Evolutionary conservation across 2,329 filamentous ascomycete species (phyloP).

Genomic region (Nemania sp.): DNA sequence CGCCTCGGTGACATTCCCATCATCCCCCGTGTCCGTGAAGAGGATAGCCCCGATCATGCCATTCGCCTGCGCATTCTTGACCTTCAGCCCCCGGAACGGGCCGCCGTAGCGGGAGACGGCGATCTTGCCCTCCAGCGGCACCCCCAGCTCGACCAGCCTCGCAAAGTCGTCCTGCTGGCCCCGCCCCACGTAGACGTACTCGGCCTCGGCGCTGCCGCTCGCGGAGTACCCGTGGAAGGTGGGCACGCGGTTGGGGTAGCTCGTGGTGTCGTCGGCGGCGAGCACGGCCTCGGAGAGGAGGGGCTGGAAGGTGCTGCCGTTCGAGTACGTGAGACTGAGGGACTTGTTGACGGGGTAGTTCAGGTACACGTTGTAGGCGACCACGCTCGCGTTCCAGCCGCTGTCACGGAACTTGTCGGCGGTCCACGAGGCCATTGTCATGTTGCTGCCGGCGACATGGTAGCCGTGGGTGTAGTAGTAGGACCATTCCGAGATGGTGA

Average conservation of each 20-base stretch:
- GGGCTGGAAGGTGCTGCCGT: slow-evolving; percentile 70
- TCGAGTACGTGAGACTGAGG: slow-evolving; percentile 55
- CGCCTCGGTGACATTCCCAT: slow-evolving; percentile 78
- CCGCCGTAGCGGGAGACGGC: slow-evolving; percentile 81
- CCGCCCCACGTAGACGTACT: slow-evolving; percentile 82
- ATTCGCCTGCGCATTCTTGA: slow-evolving; percentile 83
- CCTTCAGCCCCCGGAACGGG: slow-evolving; percentile 83
- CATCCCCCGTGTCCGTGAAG: slow-evolving; percentile 80
- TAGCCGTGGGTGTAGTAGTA: slow-evolving; percentile 52
- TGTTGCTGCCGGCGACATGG: slow-evolving; percentile 49
- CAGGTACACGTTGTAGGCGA: slow-evolving; percentile 49
- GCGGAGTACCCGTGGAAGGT: slow-evolving; percentile 89
- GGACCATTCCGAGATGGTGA: slow-evolving; percentile 50
- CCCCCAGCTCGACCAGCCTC: slow-evolving; percentile 74
- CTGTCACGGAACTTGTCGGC: slow-evolving; percentile 48
- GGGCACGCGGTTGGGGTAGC: slow-evolving; percentile 75
- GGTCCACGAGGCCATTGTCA: slow-evolving; percentile 51
- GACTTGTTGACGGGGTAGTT: slow-evolving; percentile 69
- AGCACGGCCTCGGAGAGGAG: slow-evolving; percentile 79
- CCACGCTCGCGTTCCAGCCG: slow-evolving; percentile 48
- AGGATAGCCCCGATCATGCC: slow-evolving; percentile 79
- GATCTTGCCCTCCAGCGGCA: slow-evolving; percentile 81
- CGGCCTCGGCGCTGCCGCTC: slow-evolving; percentile 78
- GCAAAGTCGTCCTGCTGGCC: slow-evolving; percentile 81
- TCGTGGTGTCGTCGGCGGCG: slow-evolving; percentile 78